A percentile compares a stretch with the other conserved stretches of the same genome.
These are phyloP conservation scores for Rhizophagus sp. DNA, from an alignment of 192 early-diverging fungal genomes.

Conservation along the genomic window DNA sequence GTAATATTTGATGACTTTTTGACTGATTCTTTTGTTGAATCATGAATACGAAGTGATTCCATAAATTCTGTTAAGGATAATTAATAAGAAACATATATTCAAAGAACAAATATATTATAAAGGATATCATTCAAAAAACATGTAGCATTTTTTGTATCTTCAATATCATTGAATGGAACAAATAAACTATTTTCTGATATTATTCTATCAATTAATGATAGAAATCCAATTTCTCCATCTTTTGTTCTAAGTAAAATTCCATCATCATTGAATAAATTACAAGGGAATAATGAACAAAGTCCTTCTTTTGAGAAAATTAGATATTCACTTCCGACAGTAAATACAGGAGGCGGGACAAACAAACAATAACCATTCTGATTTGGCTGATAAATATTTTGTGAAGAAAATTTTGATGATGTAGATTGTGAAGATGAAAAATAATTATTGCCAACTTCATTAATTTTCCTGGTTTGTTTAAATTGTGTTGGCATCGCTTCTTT, in stretches of 20 bases:
- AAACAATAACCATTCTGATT: neutral
- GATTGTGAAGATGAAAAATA: neutral
- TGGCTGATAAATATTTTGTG: neutral
- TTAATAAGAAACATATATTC: neutral
- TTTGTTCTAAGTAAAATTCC: conserved; percentile 11
- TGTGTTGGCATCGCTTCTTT: neutral
- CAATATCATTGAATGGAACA: neutral
- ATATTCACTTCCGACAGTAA: neutral
- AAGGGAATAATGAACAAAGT: neutral
- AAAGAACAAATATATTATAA: neutral
- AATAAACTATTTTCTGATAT: conserved; percentile 1
- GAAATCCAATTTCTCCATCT: conserved; percentile 25
- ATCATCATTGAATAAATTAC: neutral
- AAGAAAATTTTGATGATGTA: neutral
- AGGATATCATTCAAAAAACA: conserved; percentile 31
- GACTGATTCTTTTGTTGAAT: neutral
- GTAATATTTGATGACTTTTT: neutral
- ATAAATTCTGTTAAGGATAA: neutral
- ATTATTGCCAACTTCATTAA: neutral
- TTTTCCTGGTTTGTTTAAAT: neutral
- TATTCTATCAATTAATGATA: neutral
- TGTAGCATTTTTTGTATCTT: conserved; percentile 1
- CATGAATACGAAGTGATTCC: conserved; percentile 1
- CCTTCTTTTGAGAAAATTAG: neutral
- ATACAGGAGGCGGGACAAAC: conserved; percentile 2